Conservation (phyloP, 176 grass and related monocot genomes). For the Eragrostis nindensis region DNA sequence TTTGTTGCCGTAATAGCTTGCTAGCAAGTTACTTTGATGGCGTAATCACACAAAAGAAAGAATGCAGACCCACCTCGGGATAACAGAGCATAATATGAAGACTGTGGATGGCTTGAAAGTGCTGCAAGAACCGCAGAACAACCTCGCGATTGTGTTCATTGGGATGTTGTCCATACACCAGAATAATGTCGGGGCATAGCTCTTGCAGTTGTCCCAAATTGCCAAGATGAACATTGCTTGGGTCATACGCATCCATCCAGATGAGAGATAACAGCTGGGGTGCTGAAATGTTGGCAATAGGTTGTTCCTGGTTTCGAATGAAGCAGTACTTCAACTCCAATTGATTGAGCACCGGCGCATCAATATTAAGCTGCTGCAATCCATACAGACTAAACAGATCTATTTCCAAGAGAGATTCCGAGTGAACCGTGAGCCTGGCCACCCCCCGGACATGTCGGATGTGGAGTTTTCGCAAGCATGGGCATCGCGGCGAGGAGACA, state of each 20-base stretch:
- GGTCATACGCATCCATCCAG: not conserved
- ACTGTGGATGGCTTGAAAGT: not conserved
- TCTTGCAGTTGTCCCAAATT: not conserved
- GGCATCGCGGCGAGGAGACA: not conserved
- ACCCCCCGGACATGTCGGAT: not conserved
- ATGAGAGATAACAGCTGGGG: not conserved
- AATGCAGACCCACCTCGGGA: not conserved
- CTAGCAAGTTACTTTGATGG: not conserved
- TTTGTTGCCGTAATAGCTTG: not conserved
- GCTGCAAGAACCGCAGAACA: not conserved
- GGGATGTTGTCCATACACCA: not conserved
- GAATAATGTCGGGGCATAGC: rapidly evolving
- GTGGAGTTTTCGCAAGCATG: not conserved
- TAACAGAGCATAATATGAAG: not conserved
- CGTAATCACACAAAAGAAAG: not conserved
- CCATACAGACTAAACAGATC: not conserved
- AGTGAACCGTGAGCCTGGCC: not conserved
- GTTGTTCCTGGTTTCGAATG: not conserved
- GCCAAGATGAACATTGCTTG: not conserved
- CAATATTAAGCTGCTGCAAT: not conserved
- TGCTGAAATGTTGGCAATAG: constrained; percentile 7
- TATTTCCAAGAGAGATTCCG: not conserved
- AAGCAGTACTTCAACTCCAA: not conserved
- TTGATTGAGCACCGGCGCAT: not conserved
- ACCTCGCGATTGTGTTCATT: not conserved